Evolutionary conservation across 768 basidiomycete species (phyloP), one percentile per base, ranked within the genome.

Genomic region (Trametes cubensis): DNA sequence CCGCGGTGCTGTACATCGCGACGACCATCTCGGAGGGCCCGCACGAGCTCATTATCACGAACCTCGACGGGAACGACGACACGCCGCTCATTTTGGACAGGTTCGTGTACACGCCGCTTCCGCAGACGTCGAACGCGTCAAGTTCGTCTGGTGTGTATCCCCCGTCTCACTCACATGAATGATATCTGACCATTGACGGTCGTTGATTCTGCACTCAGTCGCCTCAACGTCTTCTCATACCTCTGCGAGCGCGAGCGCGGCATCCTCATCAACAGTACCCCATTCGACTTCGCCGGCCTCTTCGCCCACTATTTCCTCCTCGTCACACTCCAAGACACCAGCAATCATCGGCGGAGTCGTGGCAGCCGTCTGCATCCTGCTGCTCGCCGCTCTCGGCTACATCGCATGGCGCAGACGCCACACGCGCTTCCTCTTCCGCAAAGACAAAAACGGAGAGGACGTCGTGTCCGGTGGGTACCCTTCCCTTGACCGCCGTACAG

Each of bases 31-130:
- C 38, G 17, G 56, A 49, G 23, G 56, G 56, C 38, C 23, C 23
- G 38, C 56, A 58, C 56, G 56, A 58, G 56, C 56, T 58, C 38
- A 58, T 58, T 25, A 49, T 58, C 47, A 58, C 56, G 47, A 58
- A 49, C 25, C 38, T 58, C 21, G 47, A 18, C 10, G 56, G 46
- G 17, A 49, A 40, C 38, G 46, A 21, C 21, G 23, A 46, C 20
- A 40, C 17, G 46, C 56, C 56, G 46, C 38, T 58, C n/a, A 26
- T 49, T 34, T 21, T 58, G 8, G 56, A 49, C 39, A 38, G 39
- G 18, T 58, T 58, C 38, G 41, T 58, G 34, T 34, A 34, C 34
- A 34, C 34, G 6, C 34, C 34, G 34, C 15, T 44, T 28, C 28
- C 28, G 28, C 28, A 28, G 28, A 28, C 28, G 28, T 28, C 28